Evolutionary conservation across 169 alveolate genomes (phyloP).

Genomic region (Plasmodium sp.): DNA sequence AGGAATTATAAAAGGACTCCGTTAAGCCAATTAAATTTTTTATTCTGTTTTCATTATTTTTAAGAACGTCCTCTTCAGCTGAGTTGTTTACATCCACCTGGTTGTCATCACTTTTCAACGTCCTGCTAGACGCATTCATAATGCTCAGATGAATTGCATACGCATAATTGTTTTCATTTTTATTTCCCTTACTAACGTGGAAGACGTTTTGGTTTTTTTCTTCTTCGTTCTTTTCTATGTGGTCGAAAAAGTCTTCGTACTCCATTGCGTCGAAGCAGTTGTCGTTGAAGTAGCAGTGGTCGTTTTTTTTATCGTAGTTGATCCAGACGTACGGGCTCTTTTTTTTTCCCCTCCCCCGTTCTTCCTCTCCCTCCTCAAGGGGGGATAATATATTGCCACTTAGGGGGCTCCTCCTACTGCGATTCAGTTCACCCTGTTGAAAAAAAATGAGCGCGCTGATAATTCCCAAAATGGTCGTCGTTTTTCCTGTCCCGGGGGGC

Average conservation of each 20-base stretch:
- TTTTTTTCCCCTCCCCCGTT: not conserved
- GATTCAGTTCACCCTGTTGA: conserved; percentile 3
- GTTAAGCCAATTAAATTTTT: conserved; percentile 29
- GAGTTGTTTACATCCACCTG: not conserved
- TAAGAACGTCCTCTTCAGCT: conserved; percentile 20
- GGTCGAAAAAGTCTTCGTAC: conserved; percentile 61
- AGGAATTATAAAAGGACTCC: conserved; percentile 25
- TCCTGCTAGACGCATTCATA: conserved; percentile 53
- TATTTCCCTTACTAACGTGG: conserved; percentile 11
- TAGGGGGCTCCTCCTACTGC: not conserved
- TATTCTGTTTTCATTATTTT: conserved; percentile 56
- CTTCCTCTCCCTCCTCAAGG: not conserved
- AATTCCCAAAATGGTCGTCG: conserved; percentile 95
- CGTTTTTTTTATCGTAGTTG: conserved; percentile 26
- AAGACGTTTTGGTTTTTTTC: not conserved
- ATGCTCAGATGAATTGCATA: conserved; percentile 58
- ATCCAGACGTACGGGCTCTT: conserved; percentile 59
- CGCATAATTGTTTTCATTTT: conserved; percentile 28
- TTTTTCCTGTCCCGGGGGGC: conserved; percentile 99
- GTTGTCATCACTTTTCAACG: not conserved
- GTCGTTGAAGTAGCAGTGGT: conserved; percentile 38
- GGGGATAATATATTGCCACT: not conserved
- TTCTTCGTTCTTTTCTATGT: not conserved
- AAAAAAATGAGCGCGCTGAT: conserved; percentile 87
- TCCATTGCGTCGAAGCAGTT: conserved; percentile 69